phyloP scores from a whole-genome alignment of 2,329 filamentous ascomycete species.

The Xylaria sp. region DNA sequence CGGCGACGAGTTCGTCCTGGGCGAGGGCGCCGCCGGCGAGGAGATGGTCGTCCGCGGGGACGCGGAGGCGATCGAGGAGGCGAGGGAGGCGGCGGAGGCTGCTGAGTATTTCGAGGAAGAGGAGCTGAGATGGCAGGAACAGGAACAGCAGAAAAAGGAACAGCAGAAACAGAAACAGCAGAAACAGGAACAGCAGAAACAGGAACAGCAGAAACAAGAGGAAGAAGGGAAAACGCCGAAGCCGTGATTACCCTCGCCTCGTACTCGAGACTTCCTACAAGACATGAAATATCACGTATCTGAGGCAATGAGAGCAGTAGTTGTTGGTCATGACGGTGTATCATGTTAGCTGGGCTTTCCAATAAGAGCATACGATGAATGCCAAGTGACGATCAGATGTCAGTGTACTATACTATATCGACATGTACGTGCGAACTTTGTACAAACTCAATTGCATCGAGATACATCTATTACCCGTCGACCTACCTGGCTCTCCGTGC shows the following conservation, averaged over 20 bases:
- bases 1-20: slow-evolving; percentile 51
- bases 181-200: no score
- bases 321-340: no score
- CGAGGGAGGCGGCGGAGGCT: slow-evolving; percentile 21
- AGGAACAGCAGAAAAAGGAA: slow-evolving; percentile 16
- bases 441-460: no score
- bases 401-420: no score
- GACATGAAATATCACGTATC: no score
- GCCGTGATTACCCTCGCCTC: background rate
- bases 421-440: no score
- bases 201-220: background rate
- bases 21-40: slow-evolving; percentile 42
- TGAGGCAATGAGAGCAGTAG: no score
- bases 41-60: slow-evolving; percentile 45
- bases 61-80: slow-evolving; percentile 18
- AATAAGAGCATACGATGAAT: no score
- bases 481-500: no score
- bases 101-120: slow-evolving; percentile 40
- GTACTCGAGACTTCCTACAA: background rate
- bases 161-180: background rate
- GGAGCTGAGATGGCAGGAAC: slow-evolving; percentile 35
- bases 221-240: slow-evolving; percentile 2
- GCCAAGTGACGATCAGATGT: no score
- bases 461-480: no score
- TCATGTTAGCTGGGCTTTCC: no score